Evolutionary conservation across 495 filamentous ascomycete species (phyloP).

Genomic region (Neurospora africana): DNA sequence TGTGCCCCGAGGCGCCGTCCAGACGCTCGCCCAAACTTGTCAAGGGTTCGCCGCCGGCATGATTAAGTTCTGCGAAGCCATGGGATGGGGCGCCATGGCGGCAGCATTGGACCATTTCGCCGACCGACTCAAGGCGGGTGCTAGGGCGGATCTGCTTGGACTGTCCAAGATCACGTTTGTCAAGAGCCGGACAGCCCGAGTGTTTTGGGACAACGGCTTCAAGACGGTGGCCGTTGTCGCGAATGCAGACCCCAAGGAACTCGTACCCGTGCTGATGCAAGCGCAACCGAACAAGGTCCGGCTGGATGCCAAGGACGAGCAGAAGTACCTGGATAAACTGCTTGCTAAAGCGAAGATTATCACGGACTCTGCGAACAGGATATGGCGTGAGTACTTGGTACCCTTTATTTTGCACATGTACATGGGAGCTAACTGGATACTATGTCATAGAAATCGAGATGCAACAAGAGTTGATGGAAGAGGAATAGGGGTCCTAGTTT

Average conservation of each 20-base stretch:
- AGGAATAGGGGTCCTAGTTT: conserved; percentile 17
- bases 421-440: conserved; percentile 9
- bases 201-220: conserved; percentile 71
- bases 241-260: conserved; percentile 53
- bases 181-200: conserved; percentile 65
- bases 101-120: conserved; percentile 71
- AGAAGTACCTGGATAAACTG: conserved; percentile 54
- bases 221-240: conserved; percentile 57
- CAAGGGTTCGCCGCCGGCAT: conserved; percentile 71
- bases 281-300: conserved; percentile 55
- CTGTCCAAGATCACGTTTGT: conserved; percentile 66
- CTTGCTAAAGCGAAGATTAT: conserved; percentile 59
- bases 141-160: conserved; percentile 60
- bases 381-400: conserved; percentile 50
- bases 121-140: conserved; percentile 64
- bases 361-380: conserved; percentile 54
- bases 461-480: conserved; percentile 30
- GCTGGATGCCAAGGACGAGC: conserved; percentile 47
- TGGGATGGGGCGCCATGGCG: conserved; percentile 65
- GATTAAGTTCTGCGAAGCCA: conserved; percentile 62
- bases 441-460: conserved; percentile 32
- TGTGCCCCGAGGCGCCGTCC: conserved; percentile 58
- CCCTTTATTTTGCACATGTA: background rate
- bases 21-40: conserved; percentile 64
- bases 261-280: conserved; percentile 61